Percentiles rank a stretch among this genome's conserved stretches.
Conservation (phyloP, 2,329 filamentous ascomycete species). For the Neopestalotiopsis sp. region DNA sequence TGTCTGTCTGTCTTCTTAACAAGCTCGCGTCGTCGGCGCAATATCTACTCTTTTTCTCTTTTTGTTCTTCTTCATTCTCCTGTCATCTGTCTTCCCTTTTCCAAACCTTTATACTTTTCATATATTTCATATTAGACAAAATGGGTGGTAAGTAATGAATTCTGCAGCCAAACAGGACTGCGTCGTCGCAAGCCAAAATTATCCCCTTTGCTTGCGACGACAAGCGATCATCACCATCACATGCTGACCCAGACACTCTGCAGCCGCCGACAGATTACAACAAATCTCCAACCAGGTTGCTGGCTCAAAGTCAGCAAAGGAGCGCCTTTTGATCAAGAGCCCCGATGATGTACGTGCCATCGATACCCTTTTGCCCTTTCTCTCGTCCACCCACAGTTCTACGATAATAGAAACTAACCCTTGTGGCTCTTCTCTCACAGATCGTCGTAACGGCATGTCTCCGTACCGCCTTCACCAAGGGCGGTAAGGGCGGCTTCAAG, state of each 20-base stretch:
- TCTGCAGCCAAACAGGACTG: too few relatives aligned
- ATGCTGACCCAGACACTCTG: slow-evolving; percentile 15
- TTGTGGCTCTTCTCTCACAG: slow-evolving; percentile 39
- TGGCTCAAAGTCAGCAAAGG: slow-evolving; percentile 51
- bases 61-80: not conserved
- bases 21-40: not conserved
- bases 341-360: slow-evolving; percentile 63
- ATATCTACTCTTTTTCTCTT: not conserved
- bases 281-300: slow-evolving; percentile 68
- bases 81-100: not conserved
- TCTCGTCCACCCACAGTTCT: not conserved
- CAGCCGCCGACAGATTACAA: slow-evolving; percentile 62
- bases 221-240: not conserved
- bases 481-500: slow-evolving; percentile 93
- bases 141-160: slow-evolving; percentile 29
- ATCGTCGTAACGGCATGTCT: slow-evolving; percentile 93
- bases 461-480: slow-evolving; percentile 90
- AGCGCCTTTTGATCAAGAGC: slow-evolving; percentile 68
- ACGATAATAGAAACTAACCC: slow-evolving; percentile 29
- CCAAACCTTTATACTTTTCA: not conserved
- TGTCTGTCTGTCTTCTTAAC: not conserved
- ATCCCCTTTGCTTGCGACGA: not conserved
- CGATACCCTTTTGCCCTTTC: slow-evolving; percentile 30
- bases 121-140: slow-evolving; percentile 14
- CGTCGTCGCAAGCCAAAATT: not conserved